Conservation (phyloP, 2,329 filamentous ascomycete genomes). For the Penicillium freii region DNA sequence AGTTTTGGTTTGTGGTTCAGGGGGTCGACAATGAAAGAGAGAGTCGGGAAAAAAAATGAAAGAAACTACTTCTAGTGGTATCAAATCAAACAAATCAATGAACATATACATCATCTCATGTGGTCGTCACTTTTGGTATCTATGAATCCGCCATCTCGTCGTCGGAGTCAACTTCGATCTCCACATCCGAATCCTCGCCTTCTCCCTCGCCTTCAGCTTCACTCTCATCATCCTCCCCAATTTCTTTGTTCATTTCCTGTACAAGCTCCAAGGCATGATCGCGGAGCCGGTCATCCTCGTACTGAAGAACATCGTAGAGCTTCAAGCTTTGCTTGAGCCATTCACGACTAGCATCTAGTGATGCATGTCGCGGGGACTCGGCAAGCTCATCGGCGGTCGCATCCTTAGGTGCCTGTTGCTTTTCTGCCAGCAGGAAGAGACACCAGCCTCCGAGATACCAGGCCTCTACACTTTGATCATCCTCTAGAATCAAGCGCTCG, state of each 20-base stretch:
- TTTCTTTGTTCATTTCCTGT: conserved; percentile 58
- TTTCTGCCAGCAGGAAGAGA: conserved; percentile 64
- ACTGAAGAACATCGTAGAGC: conserved; percentile 75
- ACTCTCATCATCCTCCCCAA: conserved; percentile 61
- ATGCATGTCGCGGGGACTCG: conserved; percentile 57
- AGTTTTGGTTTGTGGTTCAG: not conserved
- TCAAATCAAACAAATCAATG: conserved; percentile 27
- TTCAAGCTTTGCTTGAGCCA: conserved; percentile 80
- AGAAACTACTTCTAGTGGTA: conserved; percentile 30
- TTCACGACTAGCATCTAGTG: conserved; percentile 71
- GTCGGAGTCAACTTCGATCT: conserved; percentile 55
- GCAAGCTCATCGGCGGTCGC: conserved; percentile 34
- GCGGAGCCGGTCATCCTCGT: conserved; percentile 56
- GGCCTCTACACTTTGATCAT: conserved; percentile 90
- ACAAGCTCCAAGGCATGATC: conserved; percentile 47
- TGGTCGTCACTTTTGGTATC: conserved; percentile 18
- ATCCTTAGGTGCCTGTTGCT: conserved; percentile 43
- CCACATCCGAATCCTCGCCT: conserved; percentile 50
- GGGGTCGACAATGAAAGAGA: conserved; percentile 1
- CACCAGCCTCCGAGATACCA: conserved; percentile 98
- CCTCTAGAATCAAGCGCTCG: conserved; percentile 78
- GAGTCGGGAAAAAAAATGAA: not conserved
- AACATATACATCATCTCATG: conserved; percentile 29
- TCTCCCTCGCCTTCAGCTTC: conserved; percentile 56
- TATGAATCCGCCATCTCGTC: conserved; percentile 56